Percentiles rank a stretch among this genome's conserved stretches.
Evolutionary conservation across 2,329 filamentous ascomycete genomes (phyloP).

Genomic region (Cadophora sp.): DNA sequence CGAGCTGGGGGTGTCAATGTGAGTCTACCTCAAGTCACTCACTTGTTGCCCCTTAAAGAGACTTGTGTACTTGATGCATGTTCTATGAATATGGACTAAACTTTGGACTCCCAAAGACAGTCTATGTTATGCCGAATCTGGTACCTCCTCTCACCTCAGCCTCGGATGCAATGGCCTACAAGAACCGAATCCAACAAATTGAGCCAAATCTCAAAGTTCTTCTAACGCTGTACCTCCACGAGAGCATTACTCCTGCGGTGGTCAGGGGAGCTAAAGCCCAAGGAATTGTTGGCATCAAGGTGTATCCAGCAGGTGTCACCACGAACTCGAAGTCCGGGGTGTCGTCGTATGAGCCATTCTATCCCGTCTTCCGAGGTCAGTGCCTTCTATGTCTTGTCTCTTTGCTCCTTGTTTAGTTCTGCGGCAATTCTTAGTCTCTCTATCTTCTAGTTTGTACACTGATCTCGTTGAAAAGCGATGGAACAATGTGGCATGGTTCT

Average conservation of each 20-base stretch:
- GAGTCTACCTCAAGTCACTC: neutral
- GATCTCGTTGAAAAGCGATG: conserved; percentile 64
- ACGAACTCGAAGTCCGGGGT: conserved; percentile 75
- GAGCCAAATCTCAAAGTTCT: conserved; percentile 70
- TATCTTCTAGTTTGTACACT: neutral
- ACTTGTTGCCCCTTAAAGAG: neutral
- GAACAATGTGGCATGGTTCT: conserved; percentile 81
- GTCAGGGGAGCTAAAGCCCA: conserved; percentile 39
- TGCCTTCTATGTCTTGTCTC: neutral
- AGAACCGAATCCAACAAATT: conserved; percentile 63
- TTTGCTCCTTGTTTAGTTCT: neutral
- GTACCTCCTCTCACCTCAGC: conserved; percentile 68
- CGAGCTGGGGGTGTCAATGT: conserved; percentile 66
- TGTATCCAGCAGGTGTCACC: conserved; percentile 62
- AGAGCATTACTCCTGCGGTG: conserved; percentile 38
- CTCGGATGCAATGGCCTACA: conserved; percentile 69
- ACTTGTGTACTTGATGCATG: neutral
- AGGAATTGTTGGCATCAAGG: conserved; percentile 41
- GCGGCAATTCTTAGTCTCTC: neutral
- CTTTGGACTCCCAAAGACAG: neutral
- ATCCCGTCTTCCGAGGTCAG: conserved; percentile 71
- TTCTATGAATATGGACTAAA: neutral
- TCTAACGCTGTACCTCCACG: conserved; percentile 67
- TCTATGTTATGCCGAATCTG: conserved; percentile 65
- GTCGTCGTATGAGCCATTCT: conserved; percentile 72